Conservation (phyloP, 2,329 filamentous ascomycete species). For the Harringtonia aguacate region DNA sequence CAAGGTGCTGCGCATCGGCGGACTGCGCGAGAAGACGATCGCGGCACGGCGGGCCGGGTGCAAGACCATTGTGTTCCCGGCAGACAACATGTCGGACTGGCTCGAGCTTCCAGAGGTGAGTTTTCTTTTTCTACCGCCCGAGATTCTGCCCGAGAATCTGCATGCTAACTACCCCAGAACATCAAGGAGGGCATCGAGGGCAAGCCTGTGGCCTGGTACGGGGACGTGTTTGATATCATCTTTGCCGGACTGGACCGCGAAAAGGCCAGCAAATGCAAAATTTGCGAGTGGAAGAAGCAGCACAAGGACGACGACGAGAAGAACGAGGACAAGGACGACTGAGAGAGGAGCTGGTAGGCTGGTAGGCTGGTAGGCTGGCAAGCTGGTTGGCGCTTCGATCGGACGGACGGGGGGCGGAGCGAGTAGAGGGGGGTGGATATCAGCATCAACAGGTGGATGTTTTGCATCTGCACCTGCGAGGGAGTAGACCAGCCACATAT, state of each 20-base stretch:
- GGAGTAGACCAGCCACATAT: too few species aligned
- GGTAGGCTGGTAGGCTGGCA: too few species aligned
- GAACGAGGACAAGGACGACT: constrained; percentile 36
- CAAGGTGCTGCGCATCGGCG: constrained; percentile 91
- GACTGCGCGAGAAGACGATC: constrained; percentile 92
- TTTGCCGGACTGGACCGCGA: constrained; percentile 72
- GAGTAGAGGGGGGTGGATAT: too few species aligned
- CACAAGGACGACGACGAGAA: constrained; percentile 36
- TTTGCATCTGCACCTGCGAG: too few species aligned
- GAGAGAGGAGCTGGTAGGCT: too few species aligned
- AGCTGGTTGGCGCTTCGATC: too few species aligned
- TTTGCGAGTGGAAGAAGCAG: constrained; percentile 41
- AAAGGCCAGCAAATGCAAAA: constrained; percentile 64
- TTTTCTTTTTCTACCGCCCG: constrained; percentile 17
- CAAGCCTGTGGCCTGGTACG: constrained; percentile 85
- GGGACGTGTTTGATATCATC: constrained; percentile 82
- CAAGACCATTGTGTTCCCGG: constrained; percentile 87
- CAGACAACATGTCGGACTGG: constrained; percentile 96
- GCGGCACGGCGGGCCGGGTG: constrained; percentile 87
- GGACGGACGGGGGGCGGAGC: too few species aligned
- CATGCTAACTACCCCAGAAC: constrained; percentile 53
- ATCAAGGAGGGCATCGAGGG: constrained; percentile 96
- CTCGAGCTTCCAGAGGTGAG: constrained; percentile 89
- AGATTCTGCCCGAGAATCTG: too few species aligned
- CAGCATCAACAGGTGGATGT: too few species aligned